These are phyloP conservation scores for Pichia phayaonensis DNA, from an alignment of 805 yeast species.

Conservation along the genomic window DNA sequence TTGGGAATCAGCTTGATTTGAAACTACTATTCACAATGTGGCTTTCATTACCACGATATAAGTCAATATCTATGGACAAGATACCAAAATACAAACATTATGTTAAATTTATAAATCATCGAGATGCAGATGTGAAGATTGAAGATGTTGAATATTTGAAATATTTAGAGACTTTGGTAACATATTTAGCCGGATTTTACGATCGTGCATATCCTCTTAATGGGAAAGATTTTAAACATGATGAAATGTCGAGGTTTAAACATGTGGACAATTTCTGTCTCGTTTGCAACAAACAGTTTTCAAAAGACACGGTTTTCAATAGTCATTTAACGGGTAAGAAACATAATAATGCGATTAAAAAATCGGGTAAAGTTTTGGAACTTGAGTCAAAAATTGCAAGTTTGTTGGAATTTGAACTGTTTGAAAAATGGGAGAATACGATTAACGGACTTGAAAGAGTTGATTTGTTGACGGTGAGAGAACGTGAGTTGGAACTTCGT, in stretches of 20 bases:
- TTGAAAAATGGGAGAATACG: constrained; percentile 42
- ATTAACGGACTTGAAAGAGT: constrained; percentile 56
- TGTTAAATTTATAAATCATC: constrained; percentile 6
- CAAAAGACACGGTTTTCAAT: constrained; percentile 55
- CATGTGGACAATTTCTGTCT: constrained; percentile 38
- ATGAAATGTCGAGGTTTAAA: constrained; percentile 2
- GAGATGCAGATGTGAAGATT: constrained; percentile 23
- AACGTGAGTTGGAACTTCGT: constrained; percentile 48
- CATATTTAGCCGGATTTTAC: constrained; percentile 45
- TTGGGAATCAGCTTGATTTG: constrained; percentile 61
- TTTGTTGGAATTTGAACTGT: background rate
- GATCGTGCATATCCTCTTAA: constrained; percentile 41
- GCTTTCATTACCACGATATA: constrained; percentile 35
- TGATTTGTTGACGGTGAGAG: constrained; percentile 63
- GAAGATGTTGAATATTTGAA: constrained; percentile 27
- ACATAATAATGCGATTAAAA: constrained; percentile 46
- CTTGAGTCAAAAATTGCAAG: background rate
- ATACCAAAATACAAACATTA: constrained; percentile 18
- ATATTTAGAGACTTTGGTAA: constrained; percentile 39
- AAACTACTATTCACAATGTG: constrained; percentile 42
- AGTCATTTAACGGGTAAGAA: constrained; percentile 71
- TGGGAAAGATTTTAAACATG: constrained; percentile 18
- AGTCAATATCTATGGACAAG: background rate
- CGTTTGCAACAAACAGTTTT: constrained; percentile 56
- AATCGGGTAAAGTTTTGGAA: constrained; percentile 2